Evolutionary conservation across 2,329 filamentous ascomycete genomes (phyloP), one percentile per base, ranked within the genome.

Genomic region (Fusarium zealandicum): DNA sequence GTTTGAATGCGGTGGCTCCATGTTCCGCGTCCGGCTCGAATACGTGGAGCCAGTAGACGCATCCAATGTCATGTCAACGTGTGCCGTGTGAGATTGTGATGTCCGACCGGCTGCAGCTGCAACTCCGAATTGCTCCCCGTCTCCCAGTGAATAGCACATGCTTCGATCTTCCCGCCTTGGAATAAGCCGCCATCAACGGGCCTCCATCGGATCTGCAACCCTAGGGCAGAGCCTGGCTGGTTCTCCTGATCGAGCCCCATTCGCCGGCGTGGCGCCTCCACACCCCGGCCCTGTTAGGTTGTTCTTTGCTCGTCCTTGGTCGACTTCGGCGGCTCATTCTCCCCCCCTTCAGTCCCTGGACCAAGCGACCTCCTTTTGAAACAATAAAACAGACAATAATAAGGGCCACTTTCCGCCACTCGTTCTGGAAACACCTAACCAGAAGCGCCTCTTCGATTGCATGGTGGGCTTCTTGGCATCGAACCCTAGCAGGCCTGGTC

Each of bases 331-430:
- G 11, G 11, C 16, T 32, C 16, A 16, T 43, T 25, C n/a, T 9
- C 4, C 41, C 31, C 4, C 41, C 31, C 54, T 32, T 37, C 46
- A 28, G 14, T 10, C 43, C 49, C 59, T 46, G 38, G 56, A 57
- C 38, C 38, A 59, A 41, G 49, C 41, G 55, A 43, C 55, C 59
- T 59, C 51, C 41, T 63, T 59, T 48, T 36, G 52, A 59, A 61
- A 56, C 58, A 54, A 36, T 51, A 61, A 61, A 49, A 45, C 44
- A 36, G 33, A 33, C 22, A 25, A 25, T 18, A 32, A 30, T 18
- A 32, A 30, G 30, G 40, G 30, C 41, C 22, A 63, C 59, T 63
- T 35, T 63, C 59, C 13, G 57, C 56, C 46, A 57, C 38, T 33
- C 44, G 37, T 28, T 18, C 16, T 57, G 43, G 43, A 57, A 57